A percentile compares a stretch with the other conserved stretches of the same genome.
phyloP scores from a whole-genome alignment of 257 asterid species.

The Hygrophila difformis region DNA sequence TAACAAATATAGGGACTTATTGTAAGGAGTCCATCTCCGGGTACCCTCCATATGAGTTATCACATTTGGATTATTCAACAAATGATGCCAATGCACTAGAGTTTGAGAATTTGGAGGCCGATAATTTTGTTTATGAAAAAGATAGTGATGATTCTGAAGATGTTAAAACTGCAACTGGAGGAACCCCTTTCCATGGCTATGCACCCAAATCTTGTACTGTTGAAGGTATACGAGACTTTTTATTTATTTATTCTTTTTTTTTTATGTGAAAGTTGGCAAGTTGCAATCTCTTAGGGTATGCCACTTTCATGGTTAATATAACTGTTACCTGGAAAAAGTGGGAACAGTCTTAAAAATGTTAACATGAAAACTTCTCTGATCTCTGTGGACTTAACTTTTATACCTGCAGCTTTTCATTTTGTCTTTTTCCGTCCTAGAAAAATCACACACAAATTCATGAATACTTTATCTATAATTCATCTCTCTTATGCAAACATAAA shows the following conservation, averaged over 20 bases:
- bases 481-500: no score
- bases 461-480: no score
- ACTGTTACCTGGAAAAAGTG: no score
- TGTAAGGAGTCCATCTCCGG: slow-evolving; percentile 57
- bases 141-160: slow-evolving; percentile 51
- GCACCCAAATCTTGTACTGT: slow-evolving; percentile 33
- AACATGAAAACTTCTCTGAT: slow-evolving; percentile 1
- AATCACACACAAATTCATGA: no score
- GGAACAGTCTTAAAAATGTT: no score
- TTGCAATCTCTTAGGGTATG: no score
- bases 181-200: slow-evolving; percentile 43
- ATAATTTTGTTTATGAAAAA: slow-evolving; percentile 44
- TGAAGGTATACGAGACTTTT: slow-evolving; percentile 43
- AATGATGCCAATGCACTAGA: slow-evolving; percentile 36
- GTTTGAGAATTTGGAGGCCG: slow-evolving; percentile 74
- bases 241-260: slow-evolving; percentile 11
- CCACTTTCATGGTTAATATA: no score
- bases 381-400: slow-evolving; percentile 12
- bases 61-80: slow-evolving; percentile 48
- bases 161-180: slow-evolving; percentile 28
- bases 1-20: slow-evolving; percentile 62
- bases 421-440: no score
- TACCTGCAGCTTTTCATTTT: no score
- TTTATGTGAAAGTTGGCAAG: not conserved
- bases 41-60: slow-evolving; percentile 47